Evolutionary conservation across 1,284 basidiomycete genomes (phyloP).

Genomic region (Pseudozyma sp.): DNA sequence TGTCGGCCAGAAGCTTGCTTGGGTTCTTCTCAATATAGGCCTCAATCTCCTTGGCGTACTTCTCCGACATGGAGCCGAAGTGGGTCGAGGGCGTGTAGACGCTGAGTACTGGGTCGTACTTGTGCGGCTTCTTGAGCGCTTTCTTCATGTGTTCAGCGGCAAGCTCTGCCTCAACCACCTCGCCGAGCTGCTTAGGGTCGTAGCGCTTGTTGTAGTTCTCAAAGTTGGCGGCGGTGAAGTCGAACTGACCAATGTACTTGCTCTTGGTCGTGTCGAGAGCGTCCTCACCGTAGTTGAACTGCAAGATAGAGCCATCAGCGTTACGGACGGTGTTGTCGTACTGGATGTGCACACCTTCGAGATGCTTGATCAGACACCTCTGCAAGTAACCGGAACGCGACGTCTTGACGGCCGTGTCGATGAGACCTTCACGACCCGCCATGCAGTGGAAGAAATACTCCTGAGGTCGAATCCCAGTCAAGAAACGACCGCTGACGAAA

Average conservation of each 20-base stretch:
- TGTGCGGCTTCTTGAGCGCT: constrained; percentile 84
- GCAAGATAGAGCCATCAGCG: constrained; percentile 90
- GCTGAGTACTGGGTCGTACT: constrained; percentile 81
- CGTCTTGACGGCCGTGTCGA: constrained; percentile 99
- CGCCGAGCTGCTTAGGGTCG: constrained; percentile 74
- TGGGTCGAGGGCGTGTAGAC: constrained; percentile 82
- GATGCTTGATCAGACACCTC: constrained; percentile 96
- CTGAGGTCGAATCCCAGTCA: constrained; percentile 97
- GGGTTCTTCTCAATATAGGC: constrained; percentile 85
- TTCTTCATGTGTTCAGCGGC: constrained; percentile 87
- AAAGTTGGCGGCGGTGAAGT: constrained; percentile 91
- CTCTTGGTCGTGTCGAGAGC: constrained; percentile 91
- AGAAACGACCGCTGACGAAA: constrained; percentile 99
- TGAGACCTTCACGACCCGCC: constrained; percentile 98
- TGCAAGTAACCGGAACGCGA: constrained; percentile 98
- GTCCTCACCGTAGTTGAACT: constrained; percentile 98
- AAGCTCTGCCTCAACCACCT: constrained; percentile 77
- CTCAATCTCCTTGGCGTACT: constrained; percentile 84
- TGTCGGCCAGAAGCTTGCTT: constrained; percentile 77
- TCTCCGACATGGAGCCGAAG: constrained; percentile 92
- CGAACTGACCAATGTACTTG: constrained; percentile 79
- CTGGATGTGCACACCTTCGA: constrained; percentile 94
- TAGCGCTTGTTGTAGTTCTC: constrained; percentile 82
- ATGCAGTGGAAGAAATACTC: constrained; percentile 99
- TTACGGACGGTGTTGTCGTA: constrained; percentile 99